Evolutionary conservation across 2,329 filamentous ascomycete species (phyloP), one percentile per base, ranked within the genome.

Genomic region (Exophiala aquamarina): DNA sequence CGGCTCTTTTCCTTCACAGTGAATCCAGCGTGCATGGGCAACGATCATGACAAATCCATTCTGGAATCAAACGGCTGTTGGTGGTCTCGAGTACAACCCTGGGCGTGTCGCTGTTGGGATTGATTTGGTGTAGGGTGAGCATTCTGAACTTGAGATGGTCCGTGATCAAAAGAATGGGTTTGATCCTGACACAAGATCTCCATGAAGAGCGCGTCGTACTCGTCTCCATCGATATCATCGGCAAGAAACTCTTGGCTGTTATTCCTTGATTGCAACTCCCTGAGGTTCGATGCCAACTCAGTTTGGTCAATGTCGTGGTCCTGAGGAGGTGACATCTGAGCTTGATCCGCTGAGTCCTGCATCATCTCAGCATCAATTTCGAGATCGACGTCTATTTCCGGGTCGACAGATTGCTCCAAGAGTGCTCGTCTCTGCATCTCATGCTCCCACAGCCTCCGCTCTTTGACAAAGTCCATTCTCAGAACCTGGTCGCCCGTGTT

Each of bases 151-250:
- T 38, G 32, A 9, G 15, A 9, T 15, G 13, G 26, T 14, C 14
- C n/a, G n/a, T 45, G 14, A 10, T 15, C 17, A 29, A 14, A 19
- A 11, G 10, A 33, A 21, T 35, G 49, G 3, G 41, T 37, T 11
- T 66, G 60, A 38, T 75, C 69, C 50, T 74, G 67, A n/a, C 77
- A 72, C 41, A 81, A 65, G 29, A 87, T 63, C 56, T 88, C 82
- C 70, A 81, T 78, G 62, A 95, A 83, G 6, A 83, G 68, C 52
- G 69, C 68, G 57, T 83, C 78, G 58, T 82, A 83, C 52, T 82
- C 79, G 28, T 76, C 75, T n/a, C 80, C 78, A 52, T 82, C 78
- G 63, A 44, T 63, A 66, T 31, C 55, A 66, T 31, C 55, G 45
- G 40, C 47, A 37, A 47, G 14, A 37, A 52, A 48, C 13, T 48